Conservation (phyloP, 1,139 yeast species). For the Yamadazyma atlantica region DNA sequence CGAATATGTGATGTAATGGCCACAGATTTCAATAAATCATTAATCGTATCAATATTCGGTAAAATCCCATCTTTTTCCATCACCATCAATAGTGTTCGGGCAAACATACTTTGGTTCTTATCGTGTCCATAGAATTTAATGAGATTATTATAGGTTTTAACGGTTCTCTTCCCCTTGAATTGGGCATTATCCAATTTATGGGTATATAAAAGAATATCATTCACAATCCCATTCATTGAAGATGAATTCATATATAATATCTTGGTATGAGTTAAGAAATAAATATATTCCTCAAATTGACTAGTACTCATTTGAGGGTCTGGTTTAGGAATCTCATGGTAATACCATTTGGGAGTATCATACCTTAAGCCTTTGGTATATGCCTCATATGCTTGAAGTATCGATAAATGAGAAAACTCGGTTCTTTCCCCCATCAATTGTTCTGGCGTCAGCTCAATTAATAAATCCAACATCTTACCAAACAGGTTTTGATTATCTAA, state of each 20-base stretch:
- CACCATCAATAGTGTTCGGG: constrained; percentile 39
- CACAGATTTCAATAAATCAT: constrained; percentile 33
- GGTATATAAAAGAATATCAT: constrained; percentile 40
- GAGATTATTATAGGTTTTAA: constrained; percentile 40
- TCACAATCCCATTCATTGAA: constrained; percentile 39
- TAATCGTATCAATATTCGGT: constrained; percentile 44
- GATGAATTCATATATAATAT: constrained; percentile 36
- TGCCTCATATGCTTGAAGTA: constrained; percentile 10
- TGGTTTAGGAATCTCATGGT: constrained; percentile 35
- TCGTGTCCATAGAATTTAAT: constrained; percentile 44
- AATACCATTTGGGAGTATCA: constrained; percentile 23
- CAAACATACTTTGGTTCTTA: constrained; percentile 44
- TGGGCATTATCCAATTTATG: constrained; percentile 34
- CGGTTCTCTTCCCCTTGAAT: constrained; percentile 32
- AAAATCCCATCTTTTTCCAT: constrained; percentile 44
- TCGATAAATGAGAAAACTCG: constrained; percentile 7
- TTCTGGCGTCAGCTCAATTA: constrained; percentile 35
- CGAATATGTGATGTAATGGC: constrained; percentile 35
- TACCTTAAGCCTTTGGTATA: constrained; percentile 6
- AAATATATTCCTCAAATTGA: constrained; percentile 37
- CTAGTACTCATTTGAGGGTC: constrained; percentile 29
- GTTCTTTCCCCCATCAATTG: constrained; percentile 11
- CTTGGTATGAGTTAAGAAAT: constrained; percentile 35
- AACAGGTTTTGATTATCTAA: constrained; percentile 29
- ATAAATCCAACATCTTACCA: constrained; percentile 30